These are phyloP conservation scores for Crotalaria pallida DNA, from an alignment of 306 rosid species.

Conservation along the genomic window DNA sequence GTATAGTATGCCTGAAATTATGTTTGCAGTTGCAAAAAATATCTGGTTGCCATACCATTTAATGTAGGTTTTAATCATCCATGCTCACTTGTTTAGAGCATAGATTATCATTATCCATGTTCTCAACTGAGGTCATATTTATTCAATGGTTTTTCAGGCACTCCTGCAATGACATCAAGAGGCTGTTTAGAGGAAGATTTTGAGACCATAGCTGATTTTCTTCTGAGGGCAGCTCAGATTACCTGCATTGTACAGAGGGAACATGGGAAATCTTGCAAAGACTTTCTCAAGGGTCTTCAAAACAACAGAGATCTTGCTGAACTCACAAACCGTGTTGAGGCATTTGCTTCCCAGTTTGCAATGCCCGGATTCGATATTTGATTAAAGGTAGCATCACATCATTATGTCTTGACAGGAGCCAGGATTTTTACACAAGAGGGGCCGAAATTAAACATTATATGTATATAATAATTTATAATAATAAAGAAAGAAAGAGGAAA, in stretches of 20 bases:
- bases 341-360: slow-evolving; percentile 66
- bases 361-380: slow-evolving; percentile 77
- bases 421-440: no score
- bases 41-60: neutral
- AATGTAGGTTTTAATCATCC: neutral
- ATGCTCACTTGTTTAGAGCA: neutral
- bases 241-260: slow-evolving; percentile 52
- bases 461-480: no score
- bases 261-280: slow-evolving; percentile 56
- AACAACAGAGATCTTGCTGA: slow-evolving; percentile 54
- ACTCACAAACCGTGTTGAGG: slow-evolving; percentile 60
- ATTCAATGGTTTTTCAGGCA: slow-evolving; percentile 38
- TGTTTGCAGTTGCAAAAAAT: neutral
- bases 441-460: no score
- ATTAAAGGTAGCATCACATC: slow-evolving; percentile 20
- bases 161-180: slow-evolving; percentile 93
- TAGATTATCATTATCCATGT: neutral
- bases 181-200: slow-evolving; percentile 82
- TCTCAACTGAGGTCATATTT: neutral
- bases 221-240: slow-evolving; percentile 66
- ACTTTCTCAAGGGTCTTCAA: slow-evolving; percentile 51
- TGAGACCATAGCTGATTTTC: slow-evolving; percentile 71
- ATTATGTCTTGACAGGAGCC: no score
- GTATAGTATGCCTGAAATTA: neutral
- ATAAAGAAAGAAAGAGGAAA: no score